These are phyloP conservation scores for Fusarium sambucinum DNA, from an alignment of 2,329 filamentous ascomycete genomes.

Conservation along the genomic window DNA sequence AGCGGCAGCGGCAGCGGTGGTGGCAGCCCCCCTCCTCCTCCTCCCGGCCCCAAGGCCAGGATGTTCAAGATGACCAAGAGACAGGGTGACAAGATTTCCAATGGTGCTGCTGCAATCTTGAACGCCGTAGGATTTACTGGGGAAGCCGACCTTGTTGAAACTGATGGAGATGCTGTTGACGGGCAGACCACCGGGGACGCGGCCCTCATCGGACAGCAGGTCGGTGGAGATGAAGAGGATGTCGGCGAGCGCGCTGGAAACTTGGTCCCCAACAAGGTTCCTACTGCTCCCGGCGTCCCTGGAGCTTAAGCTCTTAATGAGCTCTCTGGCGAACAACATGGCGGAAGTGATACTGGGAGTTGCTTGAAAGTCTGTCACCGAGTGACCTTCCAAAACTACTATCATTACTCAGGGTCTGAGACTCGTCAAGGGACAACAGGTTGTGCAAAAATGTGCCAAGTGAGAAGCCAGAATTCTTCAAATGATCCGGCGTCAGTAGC, in stretches of 20 bases:
- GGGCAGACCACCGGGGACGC: conserved; percentile 3
- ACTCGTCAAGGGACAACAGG: not conserved
- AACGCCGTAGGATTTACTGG: not conserved
- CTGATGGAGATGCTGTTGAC: conserved; percentile 3
- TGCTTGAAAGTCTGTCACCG: not conserved
- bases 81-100: conserved; percentile 9
- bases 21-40: not conserved
- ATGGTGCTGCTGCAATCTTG: not conserved
- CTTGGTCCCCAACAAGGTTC: conserved; percentile 2
- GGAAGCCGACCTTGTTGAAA: not conserved
- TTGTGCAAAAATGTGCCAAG: not conserved
- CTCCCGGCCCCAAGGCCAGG: not conserved
- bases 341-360: not conserved
- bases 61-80: conserved; percentile 10
- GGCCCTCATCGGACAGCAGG: not conserved
- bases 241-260: not conserved
- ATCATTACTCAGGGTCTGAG: not conserved
- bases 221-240: conserved; percentile 4
- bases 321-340: not conserved
- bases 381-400: not conserved
- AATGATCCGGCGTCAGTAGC: not conserved
- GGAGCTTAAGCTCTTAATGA: not conserved
- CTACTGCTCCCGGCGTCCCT: not conserved
- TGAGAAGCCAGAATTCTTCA: too few relatives aligned
- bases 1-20: not conserved